A percentile compares a stretch with the other conserved stretches of the same genome.
These are phyloP conservation scores for Fusarium nematophilum DNA, from an alignment of 2,329 filamentous ascomycete species.

Conservation along the genomic window DNA sequence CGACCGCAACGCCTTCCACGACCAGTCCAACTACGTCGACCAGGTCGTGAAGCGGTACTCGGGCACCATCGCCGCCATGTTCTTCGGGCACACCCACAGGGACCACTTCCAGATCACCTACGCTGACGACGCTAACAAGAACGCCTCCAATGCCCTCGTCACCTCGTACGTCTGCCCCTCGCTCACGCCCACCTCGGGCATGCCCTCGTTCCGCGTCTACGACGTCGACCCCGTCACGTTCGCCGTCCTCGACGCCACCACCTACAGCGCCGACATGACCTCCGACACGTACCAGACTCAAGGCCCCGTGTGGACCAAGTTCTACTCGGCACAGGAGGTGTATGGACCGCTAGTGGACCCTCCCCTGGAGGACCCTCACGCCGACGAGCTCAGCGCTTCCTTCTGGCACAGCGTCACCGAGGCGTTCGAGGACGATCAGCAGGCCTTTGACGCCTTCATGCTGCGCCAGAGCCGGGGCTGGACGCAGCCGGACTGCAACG, in stretches of 20 bases:
- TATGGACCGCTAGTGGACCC: conserved; percentile 61
- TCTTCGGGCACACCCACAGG: conserved; percentile 68
- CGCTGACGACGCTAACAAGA: conserved; percentile 56
- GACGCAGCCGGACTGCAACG: conserved; percentile 54
- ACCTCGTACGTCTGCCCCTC: conserved; percentile 66
- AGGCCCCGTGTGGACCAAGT: conserved; percentile 63
- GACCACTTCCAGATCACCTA: conserved; percentile 69
- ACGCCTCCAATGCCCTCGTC: conserved; percentile 56
- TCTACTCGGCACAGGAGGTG: conserved; percentile 66
- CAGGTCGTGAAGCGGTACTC: conserved; percentile 65
- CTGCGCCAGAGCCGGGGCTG: conserved; percentile 61
- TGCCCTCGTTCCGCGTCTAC: conserved; percentile 69
- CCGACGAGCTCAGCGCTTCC: conserved; percentile 64
- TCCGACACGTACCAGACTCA: conserved; percentile 55
- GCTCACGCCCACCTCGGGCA: conserved; percentile 65
- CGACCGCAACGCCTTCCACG: conserved; percentile 61
- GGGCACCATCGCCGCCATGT: conserved; percentile 64
- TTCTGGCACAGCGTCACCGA: conserved; percentile 70
- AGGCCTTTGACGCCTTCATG: conserved; percentile 59
- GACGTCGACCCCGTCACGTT: conserved; percentile 68
- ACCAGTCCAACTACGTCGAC: conserved; percentile 64
- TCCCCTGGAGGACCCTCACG: conserved; percentile 50
- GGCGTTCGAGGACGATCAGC: conserved; percentile 56
- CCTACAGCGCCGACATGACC: conserved; percentile 65
- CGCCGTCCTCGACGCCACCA: conserved; percentile 63